Evolutionary conservation across 306 rosid genomes (phyloP).

Genomic region (Aeschynomene evenia): DNA sequence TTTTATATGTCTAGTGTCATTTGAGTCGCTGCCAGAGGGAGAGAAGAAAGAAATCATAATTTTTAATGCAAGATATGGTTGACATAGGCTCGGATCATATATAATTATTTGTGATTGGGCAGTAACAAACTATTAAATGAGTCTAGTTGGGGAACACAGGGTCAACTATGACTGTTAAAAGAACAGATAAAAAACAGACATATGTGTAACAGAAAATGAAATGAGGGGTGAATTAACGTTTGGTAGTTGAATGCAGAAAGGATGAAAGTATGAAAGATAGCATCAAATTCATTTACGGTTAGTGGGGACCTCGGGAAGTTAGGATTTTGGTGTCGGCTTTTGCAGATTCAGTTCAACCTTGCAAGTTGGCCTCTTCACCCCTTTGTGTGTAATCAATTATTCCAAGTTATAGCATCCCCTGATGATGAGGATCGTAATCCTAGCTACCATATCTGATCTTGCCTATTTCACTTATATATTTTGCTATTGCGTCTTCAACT

Average conservation of each 20-base stretch:
- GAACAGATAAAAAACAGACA: neutral
- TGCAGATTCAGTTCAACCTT: conserved; percentile 20
- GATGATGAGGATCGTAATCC: conserved; percentile 9
- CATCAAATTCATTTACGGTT: conserved; percentile 8
- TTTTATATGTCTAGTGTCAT: too few relatives aligned
- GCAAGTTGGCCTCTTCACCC: neutral
- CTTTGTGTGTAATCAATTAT: neutral
- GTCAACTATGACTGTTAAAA: neutral
- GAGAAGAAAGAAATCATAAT: too few relatives aligned
- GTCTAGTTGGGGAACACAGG: neutral
- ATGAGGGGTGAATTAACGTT: neutral
- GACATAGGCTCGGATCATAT: too few relatives aligned
- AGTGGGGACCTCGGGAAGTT: conserved; percentile 34
- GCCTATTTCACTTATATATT: neutral
- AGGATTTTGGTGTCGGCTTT: conserved; percentile 38
- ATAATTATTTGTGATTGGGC: too few relatives aligned
- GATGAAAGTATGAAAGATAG: too few relatives aligned
- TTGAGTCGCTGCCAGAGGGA: too few relatives aligned
- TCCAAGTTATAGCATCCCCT: conserved; percentile 1
- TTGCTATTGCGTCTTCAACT: conserved; percentile 3
- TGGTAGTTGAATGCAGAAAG: conserved; percentile 2
- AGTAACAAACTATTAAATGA: too few relatives aligned
- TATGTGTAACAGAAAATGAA: neutral
- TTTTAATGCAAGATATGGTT: too few relatives aligned
- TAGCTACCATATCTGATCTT: neutral